A percentile compares a stretch with the other conserved stretches of the same genome.
phyloP scores from a whole-genome alignment of 345 rosid genomes.

The Rhodamnia argentea region DNA sequence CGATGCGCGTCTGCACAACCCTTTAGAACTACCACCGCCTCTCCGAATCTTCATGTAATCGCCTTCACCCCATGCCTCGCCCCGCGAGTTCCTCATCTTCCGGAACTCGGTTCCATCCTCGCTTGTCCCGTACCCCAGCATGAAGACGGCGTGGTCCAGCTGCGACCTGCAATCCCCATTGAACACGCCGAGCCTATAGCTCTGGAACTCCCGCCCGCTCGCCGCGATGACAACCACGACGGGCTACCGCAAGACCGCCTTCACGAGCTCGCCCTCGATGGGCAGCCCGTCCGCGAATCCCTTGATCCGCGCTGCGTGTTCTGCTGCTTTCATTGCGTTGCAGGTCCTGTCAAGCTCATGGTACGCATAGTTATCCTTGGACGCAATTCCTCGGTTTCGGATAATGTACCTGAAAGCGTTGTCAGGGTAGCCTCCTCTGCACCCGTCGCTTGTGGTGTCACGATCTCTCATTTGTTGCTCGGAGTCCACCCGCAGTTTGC shows the following conservation, averaged over 20 bases:
- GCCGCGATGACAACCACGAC: too few relatives aligned
- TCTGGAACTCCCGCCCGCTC: background rate
- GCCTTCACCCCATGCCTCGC: background rate
- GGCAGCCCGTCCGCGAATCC: background rate
- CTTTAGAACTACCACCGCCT: background rate
- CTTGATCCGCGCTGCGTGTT: background rate
- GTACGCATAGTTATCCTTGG: background rate
- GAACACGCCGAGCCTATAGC: background rate
- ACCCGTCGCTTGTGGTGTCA: background rate
- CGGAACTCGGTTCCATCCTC: background rate
- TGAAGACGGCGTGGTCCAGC: background rate
- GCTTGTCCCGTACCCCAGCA: background rate
- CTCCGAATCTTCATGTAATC: background rate
- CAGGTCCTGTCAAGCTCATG: background rate
- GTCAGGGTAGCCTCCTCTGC: background rate
- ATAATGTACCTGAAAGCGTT: background rate
- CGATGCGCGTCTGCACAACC: background rate
- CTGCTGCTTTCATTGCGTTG: background rate
- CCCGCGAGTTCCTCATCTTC: background rate
- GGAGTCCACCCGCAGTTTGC: background rate
- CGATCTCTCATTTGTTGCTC: slow-evolving; percentile 2
- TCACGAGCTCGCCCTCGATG: background rate
- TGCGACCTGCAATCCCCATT: background rate
- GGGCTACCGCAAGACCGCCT: background rate
- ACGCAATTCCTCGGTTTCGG: background rate